Base-by-base conservation (phyloP, 2,329 filamentous ascomycete species). In the Tolypocladium inflatum region DNA sequence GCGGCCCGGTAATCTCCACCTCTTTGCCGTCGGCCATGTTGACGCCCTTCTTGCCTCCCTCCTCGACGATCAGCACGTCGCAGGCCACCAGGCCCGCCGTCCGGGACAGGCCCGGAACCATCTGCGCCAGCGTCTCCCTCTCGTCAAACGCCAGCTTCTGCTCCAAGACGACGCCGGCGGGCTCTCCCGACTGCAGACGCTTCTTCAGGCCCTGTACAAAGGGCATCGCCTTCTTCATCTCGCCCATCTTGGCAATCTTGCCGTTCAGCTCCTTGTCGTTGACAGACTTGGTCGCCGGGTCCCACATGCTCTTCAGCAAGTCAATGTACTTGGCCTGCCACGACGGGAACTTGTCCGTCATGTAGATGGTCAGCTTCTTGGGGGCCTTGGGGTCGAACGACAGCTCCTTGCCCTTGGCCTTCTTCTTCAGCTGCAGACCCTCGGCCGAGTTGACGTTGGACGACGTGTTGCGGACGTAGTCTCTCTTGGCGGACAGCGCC, bases 181-280 rank as follows among this genome's bases (percentile, higher is more conserved):
- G 75, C 74, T 93, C 85, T 61, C 89, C 88, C 55, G 80, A 79
- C 58, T 91, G 80, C 58, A 99, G 82, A 56, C 90, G 85, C 73
- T 84, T 89, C 86, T 97, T 97, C 60, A 97, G 78, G 8, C 73
- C 76, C 76, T 97, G 92, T 55, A 97, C 87, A 69, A 97, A 97
- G 0, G 94, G 94, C 93, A 97, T 97, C 2, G 91, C 93, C 77
- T 95, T 94, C 84, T 97, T 99, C 82, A 91, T 91, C 75, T 95
- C 90, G 50, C 85, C 86, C 68, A 91, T 80, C 79, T 96, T 96
- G 65, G 85, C 85, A 59, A 97, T 87, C 68, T 86, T 83, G 64
- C 85, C 86, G 67, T 86, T 89, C 53, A 97, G 78, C 58, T 84
- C 85, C 78, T 95, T 96, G 71, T 95, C 90, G 68, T 96, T 87